Percentiles rank a stretch among this genome's conserved stretches.
Conservation (phyloP, 2,329 filamentous ascomycete genomes). For the Magnaporthiopsis incrustans region DNA sequence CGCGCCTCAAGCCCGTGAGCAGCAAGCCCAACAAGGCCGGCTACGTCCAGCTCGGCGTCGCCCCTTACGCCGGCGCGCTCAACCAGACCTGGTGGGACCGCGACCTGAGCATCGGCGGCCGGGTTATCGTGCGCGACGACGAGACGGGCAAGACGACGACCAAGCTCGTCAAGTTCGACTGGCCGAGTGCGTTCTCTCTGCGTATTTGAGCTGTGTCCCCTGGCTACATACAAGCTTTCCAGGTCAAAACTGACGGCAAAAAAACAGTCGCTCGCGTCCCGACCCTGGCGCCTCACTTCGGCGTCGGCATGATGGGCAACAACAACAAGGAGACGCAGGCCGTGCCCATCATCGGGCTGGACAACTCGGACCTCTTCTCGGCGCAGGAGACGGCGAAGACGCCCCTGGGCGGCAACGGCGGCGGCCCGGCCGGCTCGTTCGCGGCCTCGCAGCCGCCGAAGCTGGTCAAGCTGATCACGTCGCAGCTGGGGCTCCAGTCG, state of each 20-base stretch:
- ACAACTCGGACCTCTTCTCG: slow-evolving; percentile 53
- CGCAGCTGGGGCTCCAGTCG: slow-evolving; percentile 65
- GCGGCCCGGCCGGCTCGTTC: slow-evolving; percentile 61
- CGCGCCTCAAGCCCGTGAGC: slow-evolving; percentile 84
- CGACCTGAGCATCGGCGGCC: slow-evolving; percentile 82
- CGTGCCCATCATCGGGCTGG: slow-evolving; percentile 86
- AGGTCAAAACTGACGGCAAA: neutral
- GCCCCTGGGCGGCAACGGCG: neutral
- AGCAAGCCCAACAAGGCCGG: slow-evolving; percentile 77
- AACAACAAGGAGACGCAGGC: slow-evolving; percentile 87
- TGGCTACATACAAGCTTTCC: neutral
- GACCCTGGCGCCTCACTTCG: slow-evolving; percentile 90
- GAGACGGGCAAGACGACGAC: slow-evolving; percentile 66
- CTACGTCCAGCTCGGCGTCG: slow-evolving; percentile 82
- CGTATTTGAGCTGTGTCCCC: no score
- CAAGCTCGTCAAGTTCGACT: slow-evolving; percentile 83
- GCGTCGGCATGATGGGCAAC: slow-evolving; percentile 58
- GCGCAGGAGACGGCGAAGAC: slow-evolving; percentile 30
- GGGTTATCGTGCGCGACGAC: slow-evolving; percentile 73
- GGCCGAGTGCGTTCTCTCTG: slow-evolving; percentile 52
- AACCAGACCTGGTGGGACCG: slow-evolving; percentile 96
- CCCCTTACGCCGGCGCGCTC: slow-evolving; percentile 82
- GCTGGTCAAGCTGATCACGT: slow-evolving; percentile 75
- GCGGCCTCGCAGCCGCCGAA: slow-evolving; percentile 74
- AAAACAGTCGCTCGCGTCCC: slow-evolving; percentile 69